Conservation (phyloP, 805 yeast genomes). For the Isabelozyma pseudorhagii region DNA sequence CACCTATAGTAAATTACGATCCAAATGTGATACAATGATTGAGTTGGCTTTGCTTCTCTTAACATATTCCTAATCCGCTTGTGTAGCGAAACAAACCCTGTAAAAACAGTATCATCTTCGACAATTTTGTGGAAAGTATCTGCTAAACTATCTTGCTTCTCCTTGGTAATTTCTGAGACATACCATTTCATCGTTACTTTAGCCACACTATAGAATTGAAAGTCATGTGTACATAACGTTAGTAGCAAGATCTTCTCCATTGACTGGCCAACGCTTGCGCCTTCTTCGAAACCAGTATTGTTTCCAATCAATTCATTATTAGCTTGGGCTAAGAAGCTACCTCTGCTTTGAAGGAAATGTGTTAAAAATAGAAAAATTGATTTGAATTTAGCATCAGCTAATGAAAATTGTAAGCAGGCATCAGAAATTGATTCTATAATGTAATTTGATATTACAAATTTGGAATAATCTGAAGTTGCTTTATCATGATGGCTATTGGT, state of each 20-base stretch:
- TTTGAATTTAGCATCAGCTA: slow-evolving; percentile 35
- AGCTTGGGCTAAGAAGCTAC: slow-evolving; percentile 7
- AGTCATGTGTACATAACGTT: slow-evolving; percentile 41
- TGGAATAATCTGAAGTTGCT: slow-evolving; percentile 17
- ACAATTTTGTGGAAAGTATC: slow-evolving; percentile 36
- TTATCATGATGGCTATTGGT: slow-evolving; percentile 2
- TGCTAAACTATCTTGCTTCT: slow-evolving; percentile 16
- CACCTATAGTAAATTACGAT: slow-evolving; percentile 49
- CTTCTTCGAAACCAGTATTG: slow-evolving; percentile 8
- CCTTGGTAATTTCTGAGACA: slow-evolving; percentile 12
- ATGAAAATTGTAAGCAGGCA: slow-evolving; percentile 27
- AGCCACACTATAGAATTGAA: slow-evolving; percentile 39
- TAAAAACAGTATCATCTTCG: slow-evolving; percentile 54
- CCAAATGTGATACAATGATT: slow-evolving; percentile 36
- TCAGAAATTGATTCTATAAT: slow-evolving; percentile 34
- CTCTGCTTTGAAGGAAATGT: slow-evolving; percentile 27
- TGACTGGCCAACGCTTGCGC: slow-evolving; percentile 20
- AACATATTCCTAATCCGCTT: slow-evolving; percentile 50
- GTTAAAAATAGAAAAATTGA: slow-evolving; percentile 33
- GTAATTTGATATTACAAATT: slow-evolving; percentile 24
- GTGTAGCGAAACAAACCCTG: slow-evolving; percentile 73
- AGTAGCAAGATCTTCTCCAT: slow-evolving; percentile 36
- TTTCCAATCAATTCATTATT: slow-evolving; percentile 9
- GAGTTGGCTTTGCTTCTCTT: slow-evolving; percentile 23
- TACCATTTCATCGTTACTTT: slow-evolving; percentile 34